Percentiles rank a stretch among this genome's conserved stretches.
These are phyloP conservation scores for Eragrostis tef DNA, from an alignment of 202 grass and related monocot species.

Conservation along the genomic window DNA sequence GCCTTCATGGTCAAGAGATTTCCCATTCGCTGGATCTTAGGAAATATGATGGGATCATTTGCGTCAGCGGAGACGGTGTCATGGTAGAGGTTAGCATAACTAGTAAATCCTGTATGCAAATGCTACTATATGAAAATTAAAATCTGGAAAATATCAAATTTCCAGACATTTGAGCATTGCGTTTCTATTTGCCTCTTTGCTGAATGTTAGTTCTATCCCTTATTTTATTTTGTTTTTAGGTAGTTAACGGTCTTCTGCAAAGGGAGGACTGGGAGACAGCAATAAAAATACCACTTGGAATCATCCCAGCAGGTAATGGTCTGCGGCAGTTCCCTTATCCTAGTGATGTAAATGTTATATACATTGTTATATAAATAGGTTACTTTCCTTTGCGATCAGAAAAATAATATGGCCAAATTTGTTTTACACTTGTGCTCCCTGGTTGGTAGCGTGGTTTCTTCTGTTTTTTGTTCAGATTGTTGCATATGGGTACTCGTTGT, in stretches of 20 bases:
- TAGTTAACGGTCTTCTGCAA: slow-evolving; percentile 92
- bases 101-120: neutral
- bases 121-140: slow-evolving; percentile 20
- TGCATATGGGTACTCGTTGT: slow-evolving; percentile 18
- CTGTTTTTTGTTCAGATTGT: slow-evolving; percentile 23
- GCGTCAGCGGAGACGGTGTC: slow-evolving; percentile 94
- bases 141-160: neutral
- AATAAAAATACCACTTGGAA: slow-evolving; percentile 91
- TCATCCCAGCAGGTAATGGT: slow-evolving; percentile 84
- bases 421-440: neutral
- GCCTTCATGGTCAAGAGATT: slow-evolving; percentile 90
- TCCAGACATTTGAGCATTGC: neutral
- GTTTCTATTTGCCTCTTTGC: slow-evolving; percentile 19
- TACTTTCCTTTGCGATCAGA: neutral
- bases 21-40: slow-evolving; percentile 69
- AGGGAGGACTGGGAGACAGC: slow-evolving; percentile 84
- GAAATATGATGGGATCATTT: slow-evolving; percentile 90
- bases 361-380: neutral
- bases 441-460: neutral
- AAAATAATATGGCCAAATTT: neutral
- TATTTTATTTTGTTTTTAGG: slow-evolving; percentile 55
- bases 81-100: slow-evolving; percentile 85
- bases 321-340: slow-evolving; percentile 9
- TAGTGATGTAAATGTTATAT: slow-evolving; percentile 22
- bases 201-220: slow-evolving; percentile 1